phyloP scores from a whole-genome alignment of 768 basidiomycete species.

The Inosperma sp. region DNA sequence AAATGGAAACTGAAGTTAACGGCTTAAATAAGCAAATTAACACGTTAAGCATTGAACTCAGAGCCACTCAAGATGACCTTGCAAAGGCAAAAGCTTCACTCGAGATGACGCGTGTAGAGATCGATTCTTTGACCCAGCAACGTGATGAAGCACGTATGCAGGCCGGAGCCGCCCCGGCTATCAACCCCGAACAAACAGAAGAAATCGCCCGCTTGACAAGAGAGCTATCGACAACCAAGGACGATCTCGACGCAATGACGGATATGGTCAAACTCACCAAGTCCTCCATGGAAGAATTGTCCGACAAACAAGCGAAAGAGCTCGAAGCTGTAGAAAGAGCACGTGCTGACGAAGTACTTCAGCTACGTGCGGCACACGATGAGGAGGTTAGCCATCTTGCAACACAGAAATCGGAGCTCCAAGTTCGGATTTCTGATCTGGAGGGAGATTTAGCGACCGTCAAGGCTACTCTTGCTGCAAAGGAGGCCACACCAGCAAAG shows the following conservation, averaged over 20 bases:
- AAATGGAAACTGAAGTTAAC: conserved; percentile 52
- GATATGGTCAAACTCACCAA: conserved; percentile 68
- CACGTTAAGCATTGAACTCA: conserved; percentile 64
- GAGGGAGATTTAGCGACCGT: conserved; percentile 72
- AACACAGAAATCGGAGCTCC: conserved; percentile 58
- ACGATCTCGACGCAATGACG: conserved; percentile 60
- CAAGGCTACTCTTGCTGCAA: conserved; percentile 51
- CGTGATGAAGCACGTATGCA: conserved; percentile 57
- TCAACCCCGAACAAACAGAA: conserved; percentile 45
- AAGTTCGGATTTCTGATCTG: conserved; percentile 62
- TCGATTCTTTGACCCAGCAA: conserved; percentile 54
- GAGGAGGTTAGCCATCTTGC: conserved; percentile 54
- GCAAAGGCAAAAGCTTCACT: conserved; percentile 63
- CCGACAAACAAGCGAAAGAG: conserved; percentile 63
- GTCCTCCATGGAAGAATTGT: conserved; percentile 65
- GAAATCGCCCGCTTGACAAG: conserved; percentile 53
- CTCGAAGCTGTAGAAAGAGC: conserved; percentile 69
- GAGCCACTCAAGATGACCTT: conserved; percentile 82
- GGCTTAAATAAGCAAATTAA: conserved; percentile 59
- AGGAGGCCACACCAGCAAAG: conserved; percentile 49
- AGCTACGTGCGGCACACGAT: conserved; percentile 54
- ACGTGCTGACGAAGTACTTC: conserved; percentile 68
- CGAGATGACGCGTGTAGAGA: conserved; percentile 48
- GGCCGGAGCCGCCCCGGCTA: conserved; percentile 35
- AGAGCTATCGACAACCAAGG: conserved; percentile 59